Evolutionary conservation across 2,329 filamentous ascomycete species (phyloP), one percentile per base, ranked within the genome.

Genomic region (Colletotrichum eremochloae): DNA sequence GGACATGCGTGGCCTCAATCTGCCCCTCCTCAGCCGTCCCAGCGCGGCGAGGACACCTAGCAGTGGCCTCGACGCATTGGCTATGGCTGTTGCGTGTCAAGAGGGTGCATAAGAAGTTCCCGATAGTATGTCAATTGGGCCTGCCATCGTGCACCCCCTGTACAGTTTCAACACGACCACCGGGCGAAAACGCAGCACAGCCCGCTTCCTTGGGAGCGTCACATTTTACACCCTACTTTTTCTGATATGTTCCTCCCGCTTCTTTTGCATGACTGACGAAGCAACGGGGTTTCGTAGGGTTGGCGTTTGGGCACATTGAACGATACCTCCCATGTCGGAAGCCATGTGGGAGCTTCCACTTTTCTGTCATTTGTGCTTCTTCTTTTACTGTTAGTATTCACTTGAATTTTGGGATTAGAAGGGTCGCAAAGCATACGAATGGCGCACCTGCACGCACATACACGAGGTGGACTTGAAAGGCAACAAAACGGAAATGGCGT

Each of bases 61-160:
- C 74, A 88, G 85, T 71, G 87, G 87, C 29, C 83, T 90, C 6
- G 87, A 89, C 74, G 84, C 87, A 9, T 80, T 90, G 29, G 88
- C 87, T 58, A 84, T 87, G 81, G 88, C 86, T 31, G 83, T 88
- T 18, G 87, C 86, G 33, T 87, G 85, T 74, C 86, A 88, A 76
- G 85, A 87, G 75, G 83, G 83, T 56, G 69, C 56, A 8, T 73
- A 56, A 57, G 55, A 40, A n/a, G 14, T 14, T 57, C 33, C 18
- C 11, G 12, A 24, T n/a, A 24, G 24, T 24, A 24, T 24, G 18
- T 33, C 8, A 3, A 9, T 31, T 29, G 29, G 20, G 50, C 6
- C 20, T 8, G n/a, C 42, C 52, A 29, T 18, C 4, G 12, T n/a
- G 60, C n/a, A 36, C n/a, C 44, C n/a, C 15, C 11, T 40, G 60